Base-by-base conservation (phyloP, 768 basidiomycete genomes). In the Rhodocollybia butyracea region DNA sequence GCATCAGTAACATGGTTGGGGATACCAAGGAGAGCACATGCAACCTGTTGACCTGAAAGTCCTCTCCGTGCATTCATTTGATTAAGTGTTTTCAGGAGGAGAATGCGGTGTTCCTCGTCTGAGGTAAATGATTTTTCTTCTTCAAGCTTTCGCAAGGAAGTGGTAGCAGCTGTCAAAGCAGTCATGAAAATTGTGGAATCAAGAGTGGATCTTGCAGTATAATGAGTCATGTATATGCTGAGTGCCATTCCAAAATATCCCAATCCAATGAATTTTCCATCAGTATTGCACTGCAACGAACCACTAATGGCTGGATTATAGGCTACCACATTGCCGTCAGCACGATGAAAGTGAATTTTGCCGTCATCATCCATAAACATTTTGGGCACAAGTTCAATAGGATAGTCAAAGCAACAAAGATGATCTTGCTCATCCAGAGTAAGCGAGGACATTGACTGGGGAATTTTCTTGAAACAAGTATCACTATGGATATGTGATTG, bases 361-460 rank as follows among this genome's bases (percentile, higher is more conserved):
- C 60, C 60, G 36, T 61, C 40, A 8, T 61, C 57, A n/a, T 61
- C 58, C 46, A 61, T 54, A 10, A 19, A 45, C 12, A 55, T 56
- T 13, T 39, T 40, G 1, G 45, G 17, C 12, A 59, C 51, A 1
- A 59, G 6, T 5, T 7, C 8, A 1, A 21, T 0, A 0, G 60
- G 60, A 31, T 57, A 59, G 29, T 53, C 39, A 39, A 59, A 59
- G 0, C 58, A 24, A 27, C 53, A 54, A 5, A 43, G 26, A 15
- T 45, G 5, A 26, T 54, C 53, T 31, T 54, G 40, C 26, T 54
- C 53, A 11, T 12, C 53, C 11, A 6, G 24, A 11, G 53, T 29
- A 1, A 54, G 29, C 8, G 10, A n/a, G 10, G 17, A 7, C 41
- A 8, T 8, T 19, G 31, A 6, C 51, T 47, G 12, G 46, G 54